A percentile compares a stretch with the other conserved stretches of the same genome.
phyloP scores from a whole-genome alignment of 139 green algal species.

The Asterochloris sp. region DNA sequence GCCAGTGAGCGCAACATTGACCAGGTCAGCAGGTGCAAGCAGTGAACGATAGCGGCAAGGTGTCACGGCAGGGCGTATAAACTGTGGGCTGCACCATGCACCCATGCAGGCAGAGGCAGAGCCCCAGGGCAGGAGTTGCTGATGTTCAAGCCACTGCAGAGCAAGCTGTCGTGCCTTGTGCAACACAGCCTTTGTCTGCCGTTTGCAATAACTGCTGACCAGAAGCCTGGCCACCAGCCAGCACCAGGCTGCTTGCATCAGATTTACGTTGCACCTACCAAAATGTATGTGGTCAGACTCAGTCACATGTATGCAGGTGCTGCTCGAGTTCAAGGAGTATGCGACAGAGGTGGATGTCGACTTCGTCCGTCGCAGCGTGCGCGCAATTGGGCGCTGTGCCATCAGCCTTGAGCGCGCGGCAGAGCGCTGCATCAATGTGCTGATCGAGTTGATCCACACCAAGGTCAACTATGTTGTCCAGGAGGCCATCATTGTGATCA shows the following conservation, averaged over 20 bases:
- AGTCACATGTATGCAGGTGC: conserved; percentile 53
- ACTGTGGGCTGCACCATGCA: too few species aligned
- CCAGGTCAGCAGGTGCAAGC: conserved; percentile 51
- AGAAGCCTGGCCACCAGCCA: too few species aligned
- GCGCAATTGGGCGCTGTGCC: conserved; percentile 92
- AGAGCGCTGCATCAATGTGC: conserved; percentile 94
- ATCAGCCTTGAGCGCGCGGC: conserved; percentile 84
- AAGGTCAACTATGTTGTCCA: conserved; percentile 98
- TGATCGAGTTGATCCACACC: conserved; percentile 96
- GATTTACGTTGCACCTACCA: too few species aligned
- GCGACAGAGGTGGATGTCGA: conserved; percentile 98
- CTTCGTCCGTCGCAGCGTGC: conserved; percentile 93
- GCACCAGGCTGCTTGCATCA: too few species aligned
- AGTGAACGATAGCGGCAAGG: too few species aligned
- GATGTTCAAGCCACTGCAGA: too few species aligned
- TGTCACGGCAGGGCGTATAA: too few species aligned
- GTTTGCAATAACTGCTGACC: too few species aligned
- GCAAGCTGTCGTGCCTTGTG: too few species aligned
- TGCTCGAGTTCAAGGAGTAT: conserved; percentile 99
- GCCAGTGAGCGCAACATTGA: conserved; percentile 90
- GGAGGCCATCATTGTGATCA: conserved; percentile 97
- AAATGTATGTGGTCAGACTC: background rate
- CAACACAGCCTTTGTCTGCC: too few species aligned
- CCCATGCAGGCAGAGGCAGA: too few species aligned
- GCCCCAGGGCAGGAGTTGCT: too few species aligned